Evolutionary conservation across 2,329 filamentous ascomycete species (phyloP), one percentile per base, ranked within the genome.

Genomic region (Blastomyces percursus): DNA sequence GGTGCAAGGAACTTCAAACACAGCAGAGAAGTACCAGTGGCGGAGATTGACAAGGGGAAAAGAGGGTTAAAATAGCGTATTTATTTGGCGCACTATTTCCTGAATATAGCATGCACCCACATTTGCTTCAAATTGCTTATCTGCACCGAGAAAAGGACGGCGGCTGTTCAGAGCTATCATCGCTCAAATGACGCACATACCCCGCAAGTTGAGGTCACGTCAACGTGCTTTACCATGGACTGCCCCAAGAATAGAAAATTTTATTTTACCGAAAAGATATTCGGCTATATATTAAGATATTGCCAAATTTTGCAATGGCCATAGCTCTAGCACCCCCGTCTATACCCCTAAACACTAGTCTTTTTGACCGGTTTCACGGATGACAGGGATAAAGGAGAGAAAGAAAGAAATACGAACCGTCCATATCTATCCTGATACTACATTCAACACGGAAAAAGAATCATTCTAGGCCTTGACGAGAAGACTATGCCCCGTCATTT

Each of bases 401-500:
- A 35, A 9, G 8, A 50, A 50, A 50, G n/a, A 11, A 24, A 52
- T 30, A 19, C 44, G 30, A 11, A 7, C 32, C 48, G 24, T 24
- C 35, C 50, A 46, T 50, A n/a, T 40, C 35, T 48, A 42, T 42
- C 21, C 35, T 24, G 52, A 35, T 54, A 42, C 27, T 52, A 54
- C 5, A 50, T 54, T 42, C 40, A 44, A 7, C 55, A 24, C 38
- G 56, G 56, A 3, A 4, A 4, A 1, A n/a, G 12, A 54, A 21
- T 27, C 1, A 27, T 30, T 61, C 66, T 75, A 76, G 65, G 72
- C 68, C 84, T 91, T 95, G 71, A 91, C 79, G 69, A 99, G 81
- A 71, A 99, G 82, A 77, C 86, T 96, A 72, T 81, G 79, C 64
- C 94, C 92, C 63, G 89, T 90, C 94, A 99, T 99, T 76, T 93